Evolutionary conservation across 805 yeast species (phyloP).

Genomic region (Kockiozyma suomiensis): DNA sequence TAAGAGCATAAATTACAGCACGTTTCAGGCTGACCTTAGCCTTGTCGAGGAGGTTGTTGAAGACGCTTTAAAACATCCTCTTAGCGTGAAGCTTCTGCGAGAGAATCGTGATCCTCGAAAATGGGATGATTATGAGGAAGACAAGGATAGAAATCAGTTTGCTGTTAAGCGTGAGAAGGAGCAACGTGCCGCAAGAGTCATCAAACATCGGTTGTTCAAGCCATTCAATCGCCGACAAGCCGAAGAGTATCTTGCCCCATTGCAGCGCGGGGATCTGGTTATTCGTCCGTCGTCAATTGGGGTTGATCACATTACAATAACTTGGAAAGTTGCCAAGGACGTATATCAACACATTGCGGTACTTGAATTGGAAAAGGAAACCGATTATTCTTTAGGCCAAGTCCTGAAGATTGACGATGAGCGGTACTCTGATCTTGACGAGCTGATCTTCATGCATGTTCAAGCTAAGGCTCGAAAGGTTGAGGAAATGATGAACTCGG

Average conservation of each 20-base stretch:
- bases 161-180: conserved; percentile 66
- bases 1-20: conserved; percentile 67
- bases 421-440: conserved; percentile 86
- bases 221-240: conserved; percentile 85
- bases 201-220: conserved; percentile 89
- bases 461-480: conserved; percentile 81
- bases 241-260: conserved; percentile 86
- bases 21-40: conserved; percentile 73
- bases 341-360: conserved; percentile 90
- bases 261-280: conserved; percentile 87
- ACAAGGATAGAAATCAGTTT: conserved; percentile 55
- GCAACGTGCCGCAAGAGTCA: conserved; percentile 70
- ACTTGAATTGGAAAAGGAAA: conserved; percentile 68
- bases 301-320: conserved; percentile 80
- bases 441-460: conserved; percentile 82
- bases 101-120: conserved; percentile 52
- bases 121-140: conserved; percentile 82
- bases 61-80: conserved; percentile 48
- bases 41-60: conserved; percentile 66
- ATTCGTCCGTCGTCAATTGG: conserved; percentile 95
- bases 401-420: conserved; percentile 66
- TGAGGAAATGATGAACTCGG: conserved; percentile 80
- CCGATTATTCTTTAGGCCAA: conserved; percentile 62
- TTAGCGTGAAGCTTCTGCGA: conserved; percentile 37
- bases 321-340: conserved; percentile 94